These are phyloP conservation scores for Ustilago tritici DNA, from an alignment of 1,284 basidiomycete genomes.

Conservation along the genomic window DNA sequence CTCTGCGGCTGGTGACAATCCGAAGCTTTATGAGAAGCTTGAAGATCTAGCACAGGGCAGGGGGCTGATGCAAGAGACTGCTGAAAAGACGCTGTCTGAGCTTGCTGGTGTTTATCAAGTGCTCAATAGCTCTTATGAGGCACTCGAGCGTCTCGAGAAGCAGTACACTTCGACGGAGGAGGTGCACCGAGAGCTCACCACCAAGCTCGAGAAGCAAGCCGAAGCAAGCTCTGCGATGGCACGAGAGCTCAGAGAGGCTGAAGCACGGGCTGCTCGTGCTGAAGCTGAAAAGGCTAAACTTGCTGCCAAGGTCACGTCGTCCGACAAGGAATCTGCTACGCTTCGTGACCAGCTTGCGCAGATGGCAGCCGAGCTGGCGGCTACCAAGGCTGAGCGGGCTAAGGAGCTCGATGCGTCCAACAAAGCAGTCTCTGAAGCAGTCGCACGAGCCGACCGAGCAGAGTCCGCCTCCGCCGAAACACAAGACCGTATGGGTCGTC, in stretches of 20 bases:
- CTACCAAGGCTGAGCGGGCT: slow-evolving; percentile 23
- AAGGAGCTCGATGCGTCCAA: slow-evolving; percentile 41
- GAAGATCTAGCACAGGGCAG: slow-evolving; percentile 21
- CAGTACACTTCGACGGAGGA: slow-evolving; percentile 28
- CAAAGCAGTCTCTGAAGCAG: slow-evolving; percentile 45
- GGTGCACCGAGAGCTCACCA: slow-evolving; percentile 14
- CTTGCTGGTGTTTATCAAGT: slow-evolving; percentile 37
- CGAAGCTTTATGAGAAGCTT: slow-evolving; percentile 17
- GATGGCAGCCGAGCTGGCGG: slow-evolving; percentile 35
- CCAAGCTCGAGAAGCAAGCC: slow-evolving; percentile 17
- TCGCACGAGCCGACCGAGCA: slow-evolving; percentile 35
- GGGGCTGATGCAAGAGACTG: slow-evolving; percentile 14
- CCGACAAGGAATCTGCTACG: slow-evolving; percentile 28
- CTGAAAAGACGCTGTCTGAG: slow-evolving; percentile 40
- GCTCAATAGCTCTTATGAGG: slow-evolving; percentile 33
- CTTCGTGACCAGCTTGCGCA: slow-evolving; percentile 50
- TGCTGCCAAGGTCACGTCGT: neutral
- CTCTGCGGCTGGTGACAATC: neutral
- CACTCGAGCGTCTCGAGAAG: slow-evolving; percentile 23
- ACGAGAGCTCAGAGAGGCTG: slow-evolving; percentile 25
- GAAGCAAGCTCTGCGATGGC: slow-evolving; percentile 10
- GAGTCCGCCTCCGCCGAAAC: slow-evolving; percentile 36
- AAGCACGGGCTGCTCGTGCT: slow-evolving; percentile 11
- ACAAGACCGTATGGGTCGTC: slow-evolving; percentile 22
- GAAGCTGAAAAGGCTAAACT: slow-evolving; percentile 22